Percentiles rank a stretch among this genome's conserved stretches.
phyloP scores from a whole-genome alignment of 164 flowering plant genomes.

The Vitis amurensis region DNA sequence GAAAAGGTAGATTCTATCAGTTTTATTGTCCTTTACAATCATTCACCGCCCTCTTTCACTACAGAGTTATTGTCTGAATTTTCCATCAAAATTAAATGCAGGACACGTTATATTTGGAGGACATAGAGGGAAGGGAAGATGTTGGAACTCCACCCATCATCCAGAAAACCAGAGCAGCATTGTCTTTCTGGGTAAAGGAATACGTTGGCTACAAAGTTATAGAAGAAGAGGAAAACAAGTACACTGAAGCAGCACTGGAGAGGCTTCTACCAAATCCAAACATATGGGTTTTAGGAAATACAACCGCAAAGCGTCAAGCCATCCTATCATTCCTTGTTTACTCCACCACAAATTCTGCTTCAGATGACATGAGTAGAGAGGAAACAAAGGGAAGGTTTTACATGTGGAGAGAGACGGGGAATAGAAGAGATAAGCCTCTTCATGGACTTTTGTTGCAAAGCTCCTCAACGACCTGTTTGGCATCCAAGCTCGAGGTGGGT shows the following conservation, averaged over 20 bases:
- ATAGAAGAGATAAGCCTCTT: constrained; percentile 57
- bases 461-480: constrained; percentile 90
- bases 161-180: constrained; percentile 65
- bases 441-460: constrained; percentile 70
- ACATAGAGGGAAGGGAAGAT: constrained; percentile 81
- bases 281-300: constrained; percentile 63
- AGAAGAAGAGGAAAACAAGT: constrained; percentile 35
- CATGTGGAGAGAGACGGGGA: constrained; percentile 50
- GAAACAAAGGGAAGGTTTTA: constrained; percentile 6
- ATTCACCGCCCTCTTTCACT: too few species aligned
- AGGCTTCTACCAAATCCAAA: constrained; percentile 58
- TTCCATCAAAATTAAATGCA: constrained; percentile 17
- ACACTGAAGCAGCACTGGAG: constrained; percentile 46
- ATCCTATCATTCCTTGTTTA: constrained; percentile 70
- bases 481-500: constrained; percentile 84
- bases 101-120: constrained; percentile 71
- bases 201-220: constrained; percentile 65
- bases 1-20: constrained; percentile 39
- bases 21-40: too few species aligned
- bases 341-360: constrained; percentile 32
- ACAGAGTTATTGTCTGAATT: too few species aligned
- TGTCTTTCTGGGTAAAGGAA: constrained; percentile 85
- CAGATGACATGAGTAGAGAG: neutral
- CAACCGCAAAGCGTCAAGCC: constrained; percentile 48
- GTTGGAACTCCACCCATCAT: constrained; percentile 80